A percentile compares a stretch with the other conserved stretches of the same genome.
Conservation (phyloP, 2,329 filamentous ascomycete species). For the Trichoderma afroharzianum region DNA sequence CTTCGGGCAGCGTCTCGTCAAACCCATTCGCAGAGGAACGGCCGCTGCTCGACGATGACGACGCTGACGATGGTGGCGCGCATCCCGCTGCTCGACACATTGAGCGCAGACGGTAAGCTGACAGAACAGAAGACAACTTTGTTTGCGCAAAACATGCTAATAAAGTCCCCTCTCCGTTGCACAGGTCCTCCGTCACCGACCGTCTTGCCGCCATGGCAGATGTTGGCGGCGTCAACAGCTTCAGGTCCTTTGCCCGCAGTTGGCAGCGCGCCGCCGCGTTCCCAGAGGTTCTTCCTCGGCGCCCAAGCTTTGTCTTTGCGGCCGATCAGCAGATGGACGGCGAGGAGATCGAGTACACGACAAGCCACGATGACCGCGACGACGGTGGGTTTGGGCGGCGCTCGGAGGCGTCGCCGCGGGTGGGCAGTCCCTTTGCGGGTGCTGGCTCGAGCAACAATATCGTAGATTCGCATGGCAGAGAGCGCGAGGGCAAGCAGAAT, state of each 20-base stretch:
- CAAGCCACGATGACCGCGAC: slow-evolving; percentile 38
- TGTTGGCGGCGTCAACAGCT: slow-evolving; percentile 86
- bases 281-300: slow-evolving; percentile 78
- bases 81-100: slow-evolving; percentile 17
- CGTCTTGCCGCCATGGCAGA: slow-evolving; percentile 59
- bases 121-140: background rate
- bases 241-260: slow-evolving; percentile 87
- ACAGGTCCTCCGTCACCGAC: slow-evolving; percentile 57
- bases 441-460: slow-evolving; percentile 24
- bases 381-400: slow-evolving; percentile 48
- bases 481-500: slow-evolving; percentile 45
- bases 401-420: slow-evolving; percentile 39
- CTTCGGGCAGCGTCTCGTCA: slow-evolving; percentile 41
- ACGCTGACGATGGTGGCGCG: slow-evolving; percentile 16
- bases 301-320: slow-evolving; percentile 67
- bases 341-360: slow-evolving; percentile 39
- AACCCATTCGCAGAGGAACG: slow-evolving; percentile 44
- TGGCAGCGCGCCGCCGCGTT: slow-evolving; percentile 91
- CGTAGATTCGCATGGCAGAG: slow-evolving; percentile 29
- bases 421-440: slow-evolving; percentile 23
- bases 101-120: slow-evolving; percentile 31
- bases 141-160: background rate
- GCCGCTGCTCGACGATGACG: slow-evolving; percentile 38
- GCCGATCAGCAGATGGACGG: slow-evolving; percentile 43
- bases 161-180: background rate